Conservation (phyloP, 192 early-diverging fungal genomes). For the Thoreauomyces humboldtii region DNA sequence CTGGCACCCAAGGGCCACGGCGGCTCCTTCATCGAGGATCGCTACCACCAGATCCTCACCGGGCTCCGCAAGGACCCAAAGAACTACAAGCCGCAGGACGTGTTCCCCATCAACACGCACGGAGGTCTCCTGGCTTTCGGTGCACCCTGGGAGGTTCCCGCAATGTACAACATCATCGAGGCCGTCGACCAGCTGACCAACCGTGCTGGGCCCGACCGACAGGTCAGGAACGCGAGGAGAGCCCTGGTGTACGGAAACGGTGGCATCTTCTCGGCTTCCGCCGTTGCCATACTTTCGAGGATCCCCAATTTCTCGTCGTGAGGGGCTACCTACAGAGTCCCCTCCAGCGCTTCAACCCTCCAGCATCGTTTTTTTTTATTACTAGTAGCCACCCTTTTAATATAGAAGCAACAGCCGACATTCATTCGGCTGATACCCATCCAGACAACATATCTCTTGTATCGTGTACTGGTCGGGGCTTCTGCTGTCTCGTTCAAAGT, state of each 20-base stretch:
- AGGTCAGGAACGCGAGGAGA: constrained; percentile 33
- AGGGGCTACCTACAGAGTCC: too few relatives aligned
- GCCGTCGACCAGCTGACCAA: constrained; percentile 35
- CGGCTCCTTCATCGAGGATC: constrained; percentile 35
- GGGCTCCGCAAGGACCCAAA: constrained; percentile 17
- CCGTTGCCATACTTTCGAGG: constrained; percentile 39
- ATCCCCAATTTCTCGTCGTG: too few relatives aligned
- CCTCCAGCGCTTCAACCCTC: too few relatives aligned
- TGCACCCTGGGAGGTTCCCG: constrained; percentile 51
- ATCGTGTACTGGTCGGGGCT: too few relatives aligned
- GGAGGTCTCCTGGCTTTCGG: constrained; percentile 49
- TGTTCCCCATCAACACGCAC: constrained; percentile 47
- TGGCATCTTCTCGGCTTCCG: constrained; percentile 40
- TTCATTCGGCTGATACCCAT: too few relatives aligned
- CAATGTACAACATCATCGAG: constrained; percentile 52
- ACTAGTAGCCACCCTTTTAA: too few relatives aligned
- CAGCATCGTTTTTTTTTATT: too few relatives aligned
- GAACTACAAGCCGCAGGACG: constrained; percentile 38
- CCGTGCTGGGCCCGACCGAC: constrained; percentile 28
- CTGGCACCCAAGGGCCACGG: constrained; percentile 42
- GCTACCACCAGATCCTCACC: constrained; percentile 38
- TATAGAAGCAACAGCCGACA: too few relatives aligned
- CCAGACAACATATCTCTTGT: too few relatives aligned
- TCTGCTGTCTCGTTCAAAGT: too few relatives aligned
- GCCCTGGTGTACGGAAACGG: constrained; percentile 50